Evolutionary conservation across 495 filamentous ascomycete species (phyloP).

Genomic region (Aspergillus avenaceus): DNA sequence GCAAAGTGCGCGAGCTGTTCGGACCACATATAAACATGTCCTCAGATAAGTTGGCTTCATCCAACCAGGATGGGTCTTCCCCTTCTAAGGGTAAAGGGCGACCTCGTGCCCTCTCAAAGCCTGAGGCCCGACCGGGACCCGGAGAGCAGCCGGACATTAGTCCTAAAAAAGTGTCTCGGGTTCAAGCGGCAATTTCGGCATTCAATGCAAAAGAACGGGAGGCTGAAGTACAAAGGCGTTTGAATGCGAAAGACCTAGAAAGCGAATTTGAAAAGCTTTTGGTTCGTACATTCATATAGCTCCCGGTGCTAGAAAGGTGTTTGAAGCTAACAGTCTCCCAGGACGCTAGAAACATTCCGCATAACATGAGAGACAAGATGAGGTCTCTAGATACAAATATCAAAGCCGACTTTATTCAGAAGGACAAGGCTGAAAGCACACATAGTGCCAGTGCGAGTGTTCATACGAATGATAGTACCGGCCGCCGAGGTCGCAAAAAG

Average conservation of each 20-base stretch:
- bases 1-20: conserved; percentile 35
- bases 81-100: conserved; percentile 18
- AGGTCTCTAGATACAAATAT: conserved; percentile 80
- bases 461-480: conserved; percentile 27
- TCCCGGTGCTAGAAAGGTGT: background rate
- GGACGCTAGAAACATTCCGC: conserved; percentile 86
- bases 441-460: conserved; percentile 28
- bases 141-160: conserved; percentile 26
- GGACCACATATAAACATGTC: conserved; percentile 22
- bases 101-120: conserved; percentile 16
- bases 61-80: conserved; percentile 6
- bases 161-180: conserved; percentile 45
- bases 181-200: conserved; percentile 63
- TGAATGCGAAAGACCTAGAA: conserved; percentile 45
- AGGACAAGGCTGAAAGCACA: conserved; percentile 68
- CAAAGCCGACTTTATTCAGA: conserved; percentile 90
- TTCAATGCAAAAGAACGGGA: conserved; percentile 50
- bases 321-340: conserved; percentile 44
- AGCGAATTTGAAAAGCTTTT: conserved; percentile 49
- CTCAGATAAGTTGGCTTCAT: conserved; percentile 16
- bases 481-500: conserved; percentile 41
- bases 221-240: conserved; percentile 36
- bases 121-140: conserved; percentile 18
- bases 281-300: conserved; percentile 18
- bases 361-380: conserved; percentile 92